Evolutionary conservation across 352 stramenopile species (phyloP).

Genomic region (Aphanomyces invadans): DNA sequence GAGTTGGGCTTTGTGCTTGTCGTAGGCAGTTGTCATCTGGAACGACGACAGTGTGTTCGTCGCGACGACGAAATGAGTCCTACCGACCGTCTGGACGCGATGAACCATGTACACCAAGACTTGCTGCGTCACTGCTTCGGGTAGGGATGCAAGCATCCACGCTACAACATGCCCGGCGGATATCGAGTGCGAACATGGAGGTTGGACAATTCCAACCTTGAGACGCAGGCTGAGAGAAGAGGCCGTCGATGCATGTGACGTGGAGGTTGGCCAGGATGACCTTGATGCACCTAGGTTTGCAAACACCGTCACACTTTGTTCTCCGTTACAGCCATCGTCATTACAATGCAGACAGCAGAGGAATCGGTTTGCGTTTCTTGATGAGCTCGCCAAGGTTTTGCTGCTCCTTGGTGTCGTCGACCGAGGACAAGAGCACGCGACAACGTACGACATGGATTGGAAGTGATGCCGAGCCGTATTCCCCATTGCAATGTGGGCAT

Average conservation of each 20-base stretch:
- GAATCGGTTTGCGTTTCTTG: neutral
- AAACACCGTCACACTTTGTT: neutral
- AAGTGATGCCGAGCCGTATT: slow-evolving; percentile 20
- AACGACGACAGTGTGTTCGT: no score
- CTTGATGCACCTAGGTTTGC: slow-evolving; percentile 12
- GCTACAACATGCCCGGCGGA: neutral
- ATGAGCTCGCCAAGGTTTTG: neutral
- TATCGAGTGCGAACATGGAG: neutral
- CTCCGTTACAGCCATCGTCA: neutral
- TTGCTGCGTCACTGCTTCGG: slow-evolving; percentile 16
- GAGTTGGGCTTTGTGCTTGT: slow-evolving; percentile 18
- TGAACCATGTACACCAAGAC: slow-evolving; percentile 22
- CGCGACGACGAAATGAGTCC: neutral
- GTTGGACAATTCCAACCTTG: slow-evolving; percentile 5
- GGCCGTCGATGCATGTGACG: slow-evolving; percentile 17
- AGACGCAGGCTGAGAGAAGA: slow-evolving; percentile 15
- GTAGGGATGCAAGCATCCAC: slow-evolving; percentile 14
- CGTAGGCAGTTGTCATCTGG: neutral
- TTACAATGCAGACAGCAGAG: slow-evolving; percentile 6
- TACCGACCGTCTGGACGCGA: slow-evolving; percentile 1
- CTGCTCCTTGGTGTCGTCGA: neutral
- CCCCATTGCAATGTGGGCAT: slow-evolving; percentile 16
- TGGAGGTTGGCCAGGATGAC: slow-evolving; percentile 19
- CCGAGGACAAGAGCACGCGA: neutral
- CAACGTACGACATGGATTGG: slow-evolving; percentile 16